phyloP scores from a whole-genome alignment of 805 yeast genomes.

The Metschnikowia peoriensis region DNA sequence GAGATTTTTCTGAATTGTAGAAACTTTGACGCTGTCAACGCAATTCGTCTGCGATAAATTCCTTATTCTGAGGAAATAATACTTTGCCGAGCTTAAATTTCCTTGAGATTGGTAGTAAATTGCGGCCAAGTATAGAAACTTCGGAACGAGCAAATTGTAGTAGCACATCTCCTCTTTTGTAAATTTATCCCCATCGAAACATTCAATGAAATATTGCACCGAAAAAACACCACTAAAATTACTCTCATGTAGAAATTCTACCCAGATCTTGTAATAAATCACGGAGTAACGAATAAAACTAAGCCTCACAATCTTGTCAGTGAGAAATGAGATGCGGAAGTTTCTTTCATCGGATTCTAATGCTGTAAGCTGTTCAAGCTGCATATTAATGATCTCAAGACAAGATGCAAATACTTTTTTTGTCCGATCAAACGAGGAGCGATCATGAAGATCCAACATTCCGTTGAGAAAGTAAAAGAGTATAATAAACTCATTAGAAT shows the following conservation, averaged over 20 bases:
- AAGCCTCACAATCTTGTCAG: conserved; percentile 23
- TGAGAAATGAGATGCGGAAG: conserved; percentile 9
- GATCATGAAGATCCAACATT: conserved; percentile 34
- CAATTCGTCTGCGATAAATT: conserved; percentile 6
- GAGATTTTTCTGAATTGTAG: conserved; percentile 11
- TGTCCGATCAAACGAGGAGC: conserved; percentile 34
- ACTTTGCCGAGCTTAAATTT: conserved; percentile 36
- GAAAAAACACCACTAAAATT: conserved; percentile 23
- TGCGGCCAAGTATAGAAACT: conserved; percentile 40
- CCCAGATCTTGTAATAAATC: conserved; percentile 38
- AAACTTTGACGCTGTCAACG: not conserved
- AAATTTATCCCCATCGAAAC: conserved; percentile 35
- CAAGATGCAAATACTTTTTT: conserved; percentile 38
- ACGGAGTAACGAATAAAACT: conserved; percentile 23
- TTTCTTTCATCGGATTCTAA: not conserved
- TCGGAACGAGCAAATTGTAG: conserved; percentile 36
- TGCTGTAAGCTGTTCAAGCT: conserved; percentile 9
- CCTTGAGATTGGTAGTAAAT: conserved; percentile 37
- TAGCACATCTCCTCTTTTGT: conserved; percentile 39
- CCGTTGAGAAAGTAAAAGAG: conserved; percentile 44
- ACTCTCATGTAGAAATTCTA: conserved; percentile 29
- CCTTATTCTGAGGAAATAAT: conserved; percentile 37
- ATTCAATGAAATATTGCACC: conserved; percentile 33
- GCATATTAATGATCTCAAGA: conserved; percentile 14
- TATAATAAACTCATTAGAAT: conserved; percentile 42